Conservation (phyloP, 345 rosid genomes). For the Limnanthes douglasii region DNA sequence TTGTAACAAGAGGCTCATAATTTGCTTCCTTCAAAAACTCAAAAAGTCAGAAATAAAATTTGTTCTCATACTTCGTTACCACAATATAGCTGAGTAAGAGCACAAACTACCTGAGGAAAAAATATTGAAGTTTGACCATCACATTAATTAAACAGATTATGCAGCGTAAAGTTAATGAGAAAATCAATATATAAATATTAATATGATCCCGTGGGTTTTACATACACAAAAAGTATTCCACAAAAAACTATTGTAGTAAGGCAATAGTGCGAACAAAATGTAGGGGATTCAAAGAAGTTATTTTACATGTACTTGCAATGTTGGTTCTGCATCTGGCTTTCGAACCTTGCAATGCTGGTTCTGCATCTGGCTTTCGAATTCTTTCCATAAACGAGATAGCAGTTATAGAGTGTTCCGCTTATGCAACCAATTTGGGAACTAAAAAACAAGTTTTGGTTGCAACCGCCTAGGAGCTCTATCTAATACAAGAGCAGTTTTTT, state of each 20-base stretch:
- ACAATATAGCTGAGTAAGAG: constrained; percentile 80
- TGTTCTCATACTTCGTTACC: constrained; percentile 79
- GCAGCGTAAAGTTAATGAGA: too few species aligned
- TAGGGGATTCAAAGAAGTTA: constrained; percentile 9
- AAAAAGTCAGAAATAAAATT: constrained; percentile 48
- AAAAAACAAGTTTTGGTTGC: constrained; percentile 70
- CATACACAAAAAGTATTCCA: constrained; percentile 8
- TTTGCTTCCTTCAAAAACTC: constrained; percentile 57
- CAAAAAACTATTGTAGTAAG: too few species aligned
- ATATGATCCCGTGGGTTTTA: constrained; percentile 2
- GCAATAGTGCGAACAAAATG: too few species aligned
- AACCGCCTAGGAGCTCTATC: constrained; percentile 93
- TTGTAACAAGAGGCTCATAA: constrained; percentile 65
- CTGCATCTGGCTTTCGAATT: constrained; percentile 78
- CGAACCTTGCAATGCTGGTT: constrained; percentile 56
- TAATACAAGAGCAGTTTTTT: constrained; percentile 83
- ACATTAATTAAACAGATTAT: too few species aligned
- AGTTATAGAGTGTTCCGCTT: constrained; percentile 83
- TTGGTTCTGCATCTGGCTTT: too few species aligned
- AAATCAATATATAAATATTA: too few species aligned
- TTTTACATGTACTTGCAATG: constrained; percentile 91
- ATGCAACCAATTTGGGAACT: constrained; percentile 97
- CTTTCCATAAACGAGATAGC: constrained; percentile 83
- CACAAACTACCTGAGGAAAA: constrained; percentile 60
- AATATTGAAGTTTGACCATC: constrained; percentile 2